Evolutionary conservation across 225 moss, liverwort and hornwort species (phyloP).

Genomic region (Sphagnum tenellum): DNA sequence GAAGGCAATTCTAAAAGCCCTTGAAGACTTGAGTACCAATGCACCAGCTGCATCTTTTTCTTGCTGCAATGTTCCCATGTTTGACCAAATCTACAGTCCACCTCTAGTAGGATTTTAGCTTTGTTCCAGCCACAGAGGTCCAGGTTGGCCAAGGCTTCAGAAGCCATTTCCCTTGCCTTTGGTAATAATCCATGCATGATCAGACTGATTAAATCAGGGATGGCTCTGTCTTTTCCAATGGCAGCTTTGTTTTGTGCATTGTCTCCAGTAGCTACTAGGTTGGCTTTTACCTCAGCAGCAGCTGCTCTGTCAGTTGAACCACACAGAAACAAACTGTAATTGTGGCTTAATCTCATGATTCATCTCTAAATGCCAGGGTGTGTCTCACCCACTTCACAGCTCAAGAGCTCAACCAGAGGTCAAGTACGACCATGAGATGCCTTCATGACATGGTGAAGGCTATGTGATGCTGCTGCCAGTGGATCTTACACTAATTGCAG

Average conservation of each 20-base stretch:
- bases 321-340: conserved; percentile 63
- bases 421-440: conserved; percentile 40
- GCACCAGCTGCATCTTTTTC: conserved; percentile 26
- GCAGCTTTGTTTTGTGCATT: conserved; percentile 22
- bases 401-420: conserved; percentile 52
- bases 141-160: conserved; percentile 51
- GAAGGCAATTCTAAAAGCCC: conserved; percentile 7
- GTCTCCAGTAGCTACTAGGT: conserved; percentile 34
- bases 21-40: conserved; percentile 18
- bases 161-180: conserved; percentile 49
- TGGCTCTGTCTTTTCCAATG: conserved; percentile 43
- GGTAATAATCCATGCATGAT: conserved; percentile 35
- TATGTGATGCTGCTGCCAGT: conserved; percentile 34
- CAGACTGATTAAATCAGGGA: conserved; percentile 33
- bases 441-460: conserved; percentile 27
- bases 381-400: conserved; percentile 44
- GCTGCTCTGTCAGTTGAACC: conserved; percentile 28
- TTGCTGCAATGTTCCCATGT: conserved; percentile 13
- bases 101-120: conserved; percentile 42
- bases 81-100: conserved; percentile 33
- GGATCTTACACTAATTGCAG: conserved; percentile 49
- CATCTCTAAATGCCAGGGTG: conserved; percentile 56
- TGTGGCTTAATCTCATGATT: conserved; percentile 42
- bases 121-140: conserved; percentile 44
- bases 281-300: conserved; percentile 62